Evolutionary conservation across 192 early-diverging fungal species (phyloP), one percentile per base, ranked within the genome.

Genomic region (Coemansia sp.): DNA sequence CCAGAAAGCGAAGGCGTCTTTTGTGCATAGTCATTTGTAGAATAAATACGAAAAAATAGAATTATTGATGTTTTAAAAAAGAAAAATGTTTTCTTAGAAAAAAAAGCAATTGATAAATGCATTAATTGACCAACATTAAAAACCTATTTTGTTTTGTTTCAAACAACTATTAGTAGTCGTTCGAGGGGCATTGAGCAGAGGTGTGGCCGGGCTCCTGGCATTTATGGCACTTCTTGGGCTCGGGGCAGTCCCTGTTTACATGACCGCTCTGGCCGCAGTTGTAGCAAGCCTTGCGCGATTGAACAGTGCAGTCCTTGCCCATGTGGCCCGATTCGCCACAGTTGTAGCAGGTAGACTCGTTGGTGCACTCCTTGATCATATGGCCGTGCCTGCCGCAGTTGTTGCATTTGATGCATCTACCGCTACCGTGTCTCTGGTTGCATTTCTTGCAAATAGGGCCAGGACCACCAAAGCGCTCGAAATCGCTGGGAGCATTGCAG

Each of bases 311-410:
- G 36, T 58, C 66, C 18, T 73, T 75, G 32, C 65, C 57, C 0
- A 72, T 65, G 65, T 85, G 84, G 12, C 78, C 79, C 39, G 61
- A 54, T 3, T 66, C 36, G 43, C 73, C 73, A 60, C 73, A 75
- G 65, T 76, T 83, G 71, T 83, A 75, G 65, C 85, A 86, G 37
- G 72, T 78, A 5, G 59, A 70, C n/a, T 67, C 74, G 9, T 78
- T 66, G 22, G 36, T 57, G 68, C 86, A 88, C 33, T 84, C 76
- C 41, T 68, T 61, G 14, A 70, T 64, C 37, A 68, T 56, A 52
- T 89, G 87, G 48, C 87, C 88, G n/a, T 61, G 61, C 73, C 86
- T 35, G 67, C 78, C 68, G 67, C 86, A 89, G 67, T 71, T 76
- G 75, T 78, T 75, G 71, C 87, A 86, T 55, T 66, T 59, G 51